Evolutionary conservation across 345 rosid species (phyloP), one percentile per base, ranked within the genome.

Genomic region (Eutrema yunnanense): DNA sequence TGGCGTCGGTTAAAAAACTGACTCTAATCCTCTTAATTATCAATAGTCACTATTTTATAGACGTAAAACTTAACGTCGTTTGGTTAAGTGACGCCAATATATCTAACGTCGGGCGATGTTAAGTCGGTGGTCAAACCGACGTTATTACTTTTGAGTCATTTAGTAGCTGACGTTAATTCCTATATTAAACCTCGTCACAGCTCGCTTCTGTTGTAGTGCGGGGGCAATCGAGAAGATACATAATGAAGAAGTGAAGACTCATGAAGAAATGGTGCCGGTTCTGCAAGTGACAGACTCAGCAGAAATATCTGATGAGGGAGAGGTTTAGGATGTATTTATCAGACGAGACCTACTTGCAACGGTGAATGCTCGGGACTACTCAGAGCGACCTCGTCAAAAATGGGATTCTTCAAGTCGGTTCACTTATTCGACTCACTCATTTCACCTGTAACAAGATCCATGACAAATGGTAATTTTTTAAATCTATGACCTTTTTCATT

Each of bases 331-430:
- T 93, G 61, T 41, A 82, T 65, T 63, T 90, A 12, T 93, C 98
- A 4, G 98, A 93, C 34, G 98, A 97, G 62, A 69, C 73, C 0
- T 75, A 78, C 34, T 53, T 69, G 55, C 87, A 84, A 53, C 96
- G 85, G 60, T 94, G 88, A 22, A 84, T 93, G 96, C 88, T 93
- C 9, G 91, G 83, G 10, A 79, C 84, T 10, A 76, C 72, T 77
- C 85, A 73, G 51, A 90, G 87, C 58, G 71, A 82, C 34, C 81
- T 93, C 41, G 95, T 90, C 2, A 81, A 80, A 49, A 69, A 82
- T 9, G 83, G 86, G 1, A 50, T 52, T 19, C 63, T 90, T 78
- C 86, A 81, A 74, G 12, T 66, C 13, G 91, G 95, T 22, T 93
- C 97, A 13, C 40, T 93, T 44, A 75, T 93, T 70, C 74, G 80